These are phyloP conservation scores for Tubosaeta brunneosetosa DNA, from an alignment of 768 basidiomycete genomes.

Conservation along the genomic window DNA sequence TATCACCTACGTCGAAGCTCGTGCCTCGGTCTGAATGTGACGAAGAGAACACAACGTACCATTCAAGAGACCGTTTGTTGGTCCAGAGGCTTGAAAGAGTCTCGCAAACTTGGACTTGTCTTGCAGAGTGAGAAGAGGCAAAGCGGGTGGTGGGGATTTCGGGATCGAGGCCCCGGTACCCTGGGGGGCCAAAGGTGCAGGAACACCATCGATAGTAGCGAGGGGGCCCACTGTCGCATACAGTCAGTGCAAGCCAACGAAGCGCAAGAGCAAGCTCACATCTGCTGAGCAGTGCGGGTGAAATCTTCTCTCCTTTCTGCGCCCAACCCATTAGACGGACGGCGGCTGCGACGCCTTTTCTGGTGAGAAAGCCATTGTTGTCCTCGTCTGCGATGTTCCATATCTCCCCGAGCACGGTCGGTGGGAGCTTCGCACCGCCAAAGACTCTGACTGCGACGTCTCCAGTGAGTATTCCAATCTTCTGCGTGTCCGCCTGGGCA, in stretches of 20 bases:
- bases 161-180: constrained; percentile 52
- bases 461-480: constrained; percentile 81
- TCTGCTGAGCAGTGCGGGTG: constrained; percentile 59
- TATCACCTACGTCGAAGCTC: constrained; percentile 54
- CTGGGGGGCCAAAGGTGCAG: constrained; percentile 48
- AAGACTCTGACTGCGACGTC: constrained; percentile 89
- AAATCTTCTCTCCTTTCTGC: constrained; percentile 75
- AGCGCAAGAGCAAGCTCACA: constrained; percentile 45
- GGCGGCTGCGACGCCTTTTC: constrained; percentile 81
- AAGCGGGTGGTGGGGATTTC: constrained; percentile 51
- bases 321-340: constrained; percentile 91
- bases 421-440: constrained; percentile 73
- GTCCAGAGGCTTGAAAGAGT: constrained; percentile 70
- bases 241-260: constrained; percentile 10
- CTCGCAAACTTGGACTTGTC: constrained; percentile 83
- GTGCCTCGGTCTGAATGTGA: background rate
- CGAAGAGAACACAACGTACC: constrained; percentile 43
- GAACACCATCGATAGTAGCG: constrained; percentile 71
- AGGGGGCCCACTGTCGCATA: constrained; percentile 68
- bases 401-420: constrained; percentile 81
- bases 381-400: constrained; percentile 92
- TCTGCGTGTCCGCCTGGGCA: constrained; percentile 66
- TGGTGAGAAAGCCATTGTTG: constrained; percentile 89
- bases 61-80: constrained; percentile 69
- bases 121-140: constrained; percentile 70